phyloP scores from a whole-genome alignment of 768 basidiomycete genomes.

The Lepiota subincarnata region DNA sequence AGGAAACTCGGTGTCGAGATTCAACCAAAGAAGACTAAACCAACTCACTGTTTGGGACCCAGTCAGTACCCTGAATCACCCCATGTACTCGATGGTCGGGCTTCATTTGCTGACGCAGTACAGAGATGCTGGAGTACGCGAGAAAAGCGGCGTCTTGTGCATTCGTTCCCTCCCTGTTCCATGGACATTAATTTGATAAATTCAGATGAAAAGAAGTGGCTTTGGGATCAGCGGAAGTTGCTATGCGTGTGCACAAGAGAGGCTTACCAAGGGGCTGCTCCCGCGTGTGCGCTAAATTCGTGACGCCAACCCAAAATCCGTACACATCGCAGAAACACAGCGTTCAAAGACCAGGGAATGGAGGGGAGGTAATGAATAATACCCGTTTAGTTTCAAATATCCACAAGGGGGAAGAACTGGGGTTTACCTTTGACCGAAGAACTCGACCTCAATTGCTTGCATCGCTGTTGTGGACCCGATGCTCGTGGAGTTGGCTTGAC shows the following conservation, averaged over 20 bases:
- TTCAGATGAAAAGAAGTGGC: background rate
- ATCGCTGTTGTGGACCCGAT: constrained; percentile 58
- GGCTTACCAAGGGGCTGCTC: constrained; percentile 67
- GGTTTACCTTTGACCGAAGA: constrained; percentile 66
- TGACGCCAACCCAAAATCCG: constrained; percentile 1
- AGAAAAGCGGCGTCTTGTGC: constrained; percentile 87
- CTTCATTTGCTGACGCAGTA: constrained; percentile 82
- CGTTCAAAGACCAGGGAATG: background rate
- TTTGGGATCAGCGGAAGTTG: background rate
- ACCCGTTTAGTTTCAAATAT: background rate
- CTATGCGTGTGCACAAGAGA: background rate
- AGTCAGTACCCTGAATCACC: constrained; percentile 63
- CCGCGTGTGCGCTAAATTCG: constrained; percentile 66
- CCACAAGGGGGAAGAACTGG: background rate
- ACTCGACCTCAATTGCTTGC: constrained; percentile 65
- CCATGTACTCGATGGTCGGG: constrained; percentile 81
- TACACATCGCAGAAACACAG: constrained; percentile 1
- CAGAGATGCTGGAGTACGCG: constrained; percentile 75
- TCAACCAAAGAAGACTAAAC: constrained; percentile 1
- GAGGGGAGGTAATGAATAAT: background rate
- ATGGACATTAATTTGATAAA: background rate
- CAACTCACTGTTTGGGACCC: constrained; percentile 62
- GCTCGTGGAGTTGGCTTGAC: constrained; percentile 44
- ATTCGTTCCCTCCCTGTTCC: constrained; percentile 69
- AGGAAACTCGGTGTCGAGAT: background rate